A percentile compares a stretch with the other conserved stretches of the same genome.
Conservation (phyloP, 1,139 yeast species). For the Geotrichum klebahnii region DNA sequence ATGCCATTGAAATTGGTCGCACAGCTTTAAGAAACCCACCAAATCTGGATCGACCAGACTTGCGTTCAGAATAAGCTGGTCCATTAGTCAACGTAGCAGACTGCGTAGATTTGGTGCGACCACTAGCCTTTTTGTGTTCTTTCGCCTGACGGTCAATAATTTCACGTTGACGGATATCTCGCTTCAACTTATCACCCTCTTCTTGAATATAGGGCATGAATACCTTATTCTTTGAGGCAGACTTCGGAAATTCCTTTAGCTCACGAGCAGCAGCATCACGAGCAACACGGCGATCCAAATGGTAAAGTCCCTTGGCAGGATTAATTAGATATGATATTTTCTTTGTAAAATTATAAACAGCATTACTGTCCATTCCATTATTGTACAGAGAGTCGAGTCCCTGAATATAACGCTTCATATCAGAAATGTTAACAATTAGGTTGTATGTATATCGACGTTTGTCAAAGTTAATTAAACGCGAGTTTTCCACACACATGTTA, state of each 20-base stretch:
- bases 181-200: constrained; percentile 50
- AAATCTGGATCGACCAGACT: constrained; percentile 34
- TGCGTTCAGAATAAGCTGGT: constrained; percentile 6
- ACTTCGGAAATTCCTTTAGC: constrained; percentile 38
- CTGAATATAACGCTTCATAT: constrained; percentile 34
- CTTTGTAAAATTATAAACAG: constrained; percentile 18
- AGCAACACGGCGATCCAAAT: constrained; percentile 35
- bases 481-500: constrained; percentile 57
- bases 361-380: neutral
- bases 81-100: neutral
- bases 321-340: constrained; percentile 32
- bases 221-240: constrained; percentile 39
- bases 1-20: constrained; percentile 43
- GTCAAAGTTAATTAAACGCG: constrained; percentile 60
- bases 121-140: constrained; percentile 31
- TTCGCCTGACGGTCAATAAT: constrained; percentile 42
- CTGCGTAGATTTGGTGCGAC: neutral
- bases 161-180: constrained; percentile 50
- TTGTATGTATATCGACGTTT: constrained; percentile 62
- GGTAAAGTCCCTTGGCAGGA: constrained; percentile 32
- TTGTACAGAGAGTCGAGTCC: constrained; percentile 17
- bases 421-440: constrained; percentile 48
- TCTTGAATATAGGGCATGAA: constrained; percentile 45
- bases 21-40: constrained; percentile 42
- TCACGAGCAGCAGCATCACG: constrained; percentile 47